Evolutionary conservation across 352 stramenopile genomes (phyloP).

Genomic region (Globisporangium spinosum): DNA sequence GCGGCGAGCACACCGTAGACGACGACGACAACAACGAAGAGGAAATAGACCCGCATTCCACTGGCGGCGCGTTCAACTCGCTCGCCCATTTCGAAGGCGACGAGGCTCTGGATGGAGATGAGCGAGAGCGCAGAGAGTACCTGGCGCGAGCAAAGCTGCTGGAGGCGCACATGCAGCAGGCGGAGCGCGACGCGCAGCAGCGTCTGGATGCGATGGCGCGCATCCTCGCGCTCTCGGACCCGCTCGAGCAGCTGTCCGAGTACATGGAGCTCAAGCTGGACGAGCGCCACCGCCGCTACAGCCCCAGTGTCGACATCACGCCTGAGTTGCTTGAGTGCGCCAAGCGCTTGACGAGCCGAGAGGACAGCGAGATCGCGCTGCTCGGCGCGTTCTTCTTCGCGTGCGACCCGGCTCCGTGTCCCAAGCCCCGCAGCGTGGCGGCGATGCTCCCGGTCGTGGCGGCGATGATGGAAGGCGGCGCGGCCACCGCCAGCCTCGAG

Average conservation of each 20-base stretch:
- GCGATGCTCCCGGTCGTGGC: slow-evolving; percentile 56
- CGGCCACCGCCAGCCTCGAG: slow-evolving; percentile 16
- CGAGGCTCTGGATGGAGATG: slow-evolving; percentile 11
- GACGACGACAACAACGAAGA: not conserved
- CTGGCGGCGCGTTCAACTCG: not conserved
- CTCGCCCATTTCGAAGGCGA: not conserved
- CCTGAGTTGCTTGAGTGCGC: slow-evolving; percentile 53
- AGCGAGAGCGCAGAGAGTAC: slow-evolving; percentile 42
- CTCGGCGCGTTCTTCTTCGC: slow-evolving; percentile 65
- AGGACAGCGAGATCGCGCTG: slow-evolving; percentile 56
- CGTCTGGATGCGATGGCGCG: slow-evolving; percentile 51
- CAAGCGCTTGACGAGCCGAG: slow-evolving; percentile 31
- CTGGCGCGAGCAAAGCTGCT: slow-evolving; percentile 32
- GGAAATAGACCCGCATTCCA: not conserved
- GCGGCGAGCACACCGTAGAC: slow-evolving; percentile 15
- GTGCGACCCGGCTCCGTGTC: slow-evolving; percentile 25
- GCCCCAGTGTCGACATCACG: slow-evolving; percentile 30
- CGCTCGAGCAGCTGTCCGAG: slow-evolving; percentile 56
- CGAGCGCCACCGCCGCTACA: slow-evolving; percentile 20
- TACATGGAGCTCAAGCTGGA: slow-evolving; percentile 55
- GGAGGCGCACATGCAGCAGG: slow-evolving; percentile 40
- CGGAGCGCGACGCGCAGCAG: slow-evolving; percentile 30
- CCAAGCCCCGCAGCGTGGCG: slow-evolving; percentile 23
- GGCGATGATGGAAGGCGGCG: slow-evolving; percentile 46
- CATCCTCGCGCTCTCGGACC: slow-evolving; percentile 50